phyloP scores from a whole-genome alignment of 2,329 filamentous ascomycete species.

The Sporothrix brunneoviolacea region DNA sequence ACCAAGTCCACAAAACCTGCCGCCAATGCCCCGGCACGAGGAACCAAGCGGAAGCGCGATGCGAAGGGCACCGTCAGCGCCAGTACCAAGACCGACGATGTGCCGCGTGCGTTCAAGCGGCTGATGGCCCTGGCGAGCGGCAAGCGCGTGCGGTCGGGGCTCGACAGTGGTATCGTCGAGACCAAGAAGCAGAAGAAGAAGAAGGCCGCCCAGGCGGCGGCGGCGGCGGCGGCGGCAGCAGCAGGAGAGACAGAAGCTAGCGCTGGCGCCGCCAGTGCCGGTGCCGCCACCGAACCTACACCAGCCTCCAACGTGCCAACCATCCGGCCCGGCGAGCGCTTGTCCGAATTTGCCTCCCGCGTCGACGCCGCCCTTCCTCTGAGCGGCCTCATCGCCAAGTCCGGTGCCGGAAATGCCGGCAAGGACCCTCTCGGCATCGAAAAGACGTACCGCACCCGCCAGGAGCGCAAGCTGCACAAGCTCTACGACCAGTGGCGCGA shows the following conservation, averaged over 20 bases:
- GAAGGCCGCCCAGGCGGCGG: conserved; percentile 20
- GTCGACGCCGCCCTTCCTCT: conserved; percentile 82
- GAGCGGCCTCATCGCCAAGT: conserved; percentile 59
- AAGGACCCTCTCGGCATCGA: conserved; percentile 55
- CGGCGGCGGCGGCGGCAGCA: conserved; percentile 6
- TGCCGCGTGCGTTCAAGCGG: conserved; percentile 78
- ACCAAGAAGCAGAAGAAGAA: conserved; percentile 27
- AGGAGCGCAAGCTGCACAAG: conserved; percentile 76
- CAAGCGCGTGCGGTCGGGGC: conserved; percentile 54
- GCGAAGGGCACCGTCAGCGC: conserved; percentile 24
- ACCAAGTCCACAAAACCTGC: conserved; percentile 13
- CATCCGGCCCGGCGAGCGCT: conserved; percentile 75
- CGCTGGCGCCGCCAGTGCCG: too few relatives aligned
- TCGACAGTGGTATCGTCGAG: conserved; percentile 59
- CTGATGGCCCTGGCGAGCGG: conserved; percentile 68
- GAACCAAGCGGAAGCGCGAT: conserved; percentile 44
- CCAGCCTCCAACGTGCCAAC: conserved; percentile 43
- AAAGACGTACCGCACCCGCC: conserved; percentile 67
- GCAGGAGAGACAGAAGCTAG: not conserved
- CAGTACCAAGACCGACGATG: conserved; percentile 55
- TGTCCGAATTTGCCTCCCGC: conserved; percentile 73
- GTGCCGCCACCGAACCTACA: too few relatives aligned
- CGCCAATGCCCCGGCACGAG: conserved; percentile 11
- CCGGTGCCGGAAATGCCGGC: conserved; percentile 32
- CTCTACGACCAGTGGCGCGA: conserved; percentile 72